Evolutionary conservation across 2,329 filamentous ascomycete genomes (phyloP).

Genomic region (Aspergillus ustus): DNA sequence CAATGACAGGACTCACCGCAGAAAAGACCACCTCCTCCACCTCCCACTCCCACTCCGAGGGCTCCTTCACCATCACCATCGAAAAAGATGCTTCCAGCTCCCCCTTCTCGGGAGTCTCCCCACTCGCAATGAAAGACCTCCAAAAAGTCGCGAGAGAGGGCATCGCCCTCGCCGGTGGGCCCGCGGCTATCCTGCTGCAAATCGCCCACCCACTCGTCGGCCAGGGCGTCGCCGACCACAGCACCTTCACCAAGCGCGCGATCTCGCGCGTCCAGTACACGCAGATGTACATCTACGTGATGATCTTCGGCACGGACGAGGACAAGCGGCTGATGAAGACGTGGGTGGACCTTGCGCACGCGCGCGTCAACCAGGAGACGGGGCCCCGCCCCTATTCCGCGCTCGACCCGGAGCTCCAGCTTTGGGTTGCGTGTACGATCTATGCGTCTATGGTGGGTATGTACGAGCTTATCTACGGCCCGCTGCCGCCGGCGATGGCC

Average conservation of each 20-base stretch:
- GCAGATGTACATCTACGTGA: slow-evolving; percentile 16
- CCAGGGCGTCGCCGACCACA: slow-evolving; percentile 16
- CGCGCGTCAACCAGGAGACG: background rate
- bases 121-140: slow-evolving; percentile 1
- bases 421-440: slow-evolving; percentile 10
- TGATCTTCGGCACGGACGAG: slow-evolving; percentile 7
- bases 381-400: slow-evolving; percentile 1
- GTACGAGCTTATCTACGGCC: slow-evolving; percentile 10
- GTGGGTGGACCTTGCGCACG: slow-evolving; percentile 7
- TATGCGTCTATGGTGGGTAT: slow-evolving; percentile 13
- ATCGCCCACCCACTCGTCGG: slow-evolving; percentile 13
- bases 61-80: slow-evolving; percentile 6
- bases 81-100: background rate
- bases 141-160: slow-evolving; percentile 9
- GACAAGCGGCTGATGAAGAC: slow-evolving; percentile 8
- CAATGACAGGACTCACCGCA: background rate
- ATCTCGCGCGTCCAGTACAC: slow-evolving; percentile 14
- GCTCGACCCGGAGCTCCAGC: slow-evolving; percentile 5
- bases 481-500: background rate
- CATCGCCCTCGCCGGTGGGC: slow-evolving; percentile 11
- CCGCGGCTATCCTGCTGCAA: slow-evolving; percentile 14
- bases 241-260: slow-evolving; percentile 11
- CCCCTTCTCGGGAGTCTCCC: background rate
- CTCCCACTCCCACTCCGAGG: background rate
- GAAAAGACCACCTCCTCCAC: background rate